Percentiles rank a stretch among this genome's conserved stretches.
Evolutionary conservation across 2,329 filamentous ascomycete genomes (phyloP).

Genomic region (Aspergillus fumigatus): DNA sequence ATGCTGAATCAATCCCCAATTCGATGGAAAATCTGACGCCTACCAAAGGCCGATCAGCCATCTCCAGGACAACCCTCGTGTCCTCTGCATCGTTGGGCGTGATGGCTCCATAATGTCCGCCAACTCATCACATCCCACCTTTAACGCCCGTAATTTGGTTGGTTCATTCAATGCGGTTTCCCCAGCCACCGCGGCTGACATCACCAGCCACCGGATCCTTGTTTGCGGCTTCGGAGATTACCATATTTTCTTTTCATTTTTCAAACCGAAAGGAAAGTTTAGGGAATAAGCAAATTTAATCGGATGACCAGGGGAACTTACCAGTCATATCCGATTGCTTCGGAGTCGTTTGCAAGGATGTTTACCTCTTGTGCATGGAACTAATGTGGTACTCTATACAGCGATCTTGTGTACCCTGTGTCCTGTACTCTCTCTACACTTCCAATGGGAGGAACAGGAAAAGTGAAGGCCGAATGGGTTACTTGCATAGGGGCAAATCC

Average conservation of each 20-base stretch:
- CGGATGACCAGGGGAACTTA: neutral
- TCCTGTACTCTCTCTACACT: neutral
- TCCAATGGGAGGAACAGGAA: neutral
- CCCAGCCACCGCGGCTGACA: slow-evolving; percentile 3
- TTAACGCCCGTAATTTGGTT: neutral
- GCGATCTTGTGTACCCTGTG: neutral
- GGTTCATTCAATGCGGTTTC: neutral
- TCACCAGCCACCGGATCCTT: slow-evolving; percentile 3
- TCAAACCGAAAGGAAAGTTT: neutral
- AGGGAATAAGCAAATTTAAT: neutral
- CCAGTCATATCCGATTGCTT: neutral
- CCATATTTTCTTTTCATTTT: neutral
- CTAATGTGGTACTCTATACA: neutral
- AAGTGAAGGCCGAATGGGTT: neutral
- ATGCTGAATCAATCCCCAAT: neutral
- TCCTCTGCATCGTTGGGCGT: slow-evolving; percentile 4
- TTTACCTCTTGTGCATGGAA: neutral
- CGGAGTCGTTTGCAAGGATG: neutral
- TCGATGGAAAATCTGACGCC: too few species aligned
- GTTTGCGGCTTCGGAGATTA: neutral
- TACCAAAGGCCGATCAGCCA: neutral
- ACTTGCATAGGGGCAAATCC: neutral
- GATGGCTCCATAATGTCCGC: slow-evolving; percentile 7
- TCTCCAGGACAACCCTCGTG: slow-evolving; percentile 7
- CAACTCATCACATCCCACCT: slow-evolving; percentile 18